These are phyloP conservation scores for Polytrichum formosum DNA, from an alignment of 225 moss, liverwort and hornwort species.

Conservation along the genomic window DNA sequence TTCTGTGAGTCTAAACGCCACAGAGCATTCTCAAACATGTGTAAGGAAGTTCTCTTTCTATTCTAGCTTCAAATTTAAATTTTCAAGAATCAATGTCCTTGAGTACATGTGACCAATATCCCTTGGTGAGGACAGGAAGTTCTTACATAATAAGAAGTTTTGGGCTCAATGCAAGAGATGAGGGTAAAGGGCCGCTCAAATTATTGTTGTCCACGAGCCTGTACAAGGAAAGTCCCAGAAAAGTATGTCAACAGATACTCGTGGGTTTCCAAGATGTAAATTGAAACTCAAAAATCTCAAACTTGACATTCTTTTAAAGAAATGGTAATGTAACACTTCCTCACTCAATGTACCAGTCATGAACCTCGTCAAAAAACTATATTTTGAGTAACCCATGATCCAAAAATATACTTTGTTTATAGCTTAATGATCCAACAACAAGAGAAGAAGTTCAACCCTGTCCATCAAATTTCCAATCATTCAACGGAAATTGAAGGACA, in stretches of 20 bases:
- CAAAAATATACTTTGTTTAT: too few species aligned
- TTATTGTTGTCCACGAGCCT: constrained; percentile 58
- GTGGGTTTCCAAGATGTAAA: neutral
- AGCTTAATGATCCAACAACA: too few species aligned
- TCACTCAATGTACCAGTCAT: too few species aligned
- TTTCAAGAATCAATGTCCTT: neutral
- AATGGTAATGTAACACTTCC: too few species aligned
- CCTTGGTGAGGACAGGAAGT: neutral
- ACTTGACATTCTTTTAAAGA: too few species aligned
- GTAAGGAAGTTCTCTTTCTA: too few species aligned
- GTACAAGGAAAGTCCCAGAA: neutral
- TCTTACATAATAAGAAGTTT: constrained; percentile 25
- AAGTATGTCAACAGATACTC: neutral
- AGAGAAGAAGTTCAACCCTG: too few species aligned
- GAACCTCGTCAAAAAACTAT: neutral
- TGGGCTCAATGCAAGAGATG: constrained; percentile 14
- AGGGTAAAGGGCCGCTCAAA: constrained; percentile 48
- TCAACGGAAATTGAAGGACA: too few species aligned
- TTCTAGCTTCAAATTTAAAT: neutral
- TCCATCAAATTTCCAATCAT: too few species aligned
- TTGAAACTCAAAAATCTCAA: neutral
- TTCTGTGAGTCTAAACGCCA: too few species aligned
- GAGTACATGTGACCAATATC: too few species aligned
- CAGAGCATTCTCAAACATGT: neutral
- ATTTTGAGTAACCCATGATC: neutral